These are phyloP conservation scores for Penicillium sp. DNA, from an alignment of 2,329 filamentous ascomycete species.

Conservation along the genomic window DNA sequence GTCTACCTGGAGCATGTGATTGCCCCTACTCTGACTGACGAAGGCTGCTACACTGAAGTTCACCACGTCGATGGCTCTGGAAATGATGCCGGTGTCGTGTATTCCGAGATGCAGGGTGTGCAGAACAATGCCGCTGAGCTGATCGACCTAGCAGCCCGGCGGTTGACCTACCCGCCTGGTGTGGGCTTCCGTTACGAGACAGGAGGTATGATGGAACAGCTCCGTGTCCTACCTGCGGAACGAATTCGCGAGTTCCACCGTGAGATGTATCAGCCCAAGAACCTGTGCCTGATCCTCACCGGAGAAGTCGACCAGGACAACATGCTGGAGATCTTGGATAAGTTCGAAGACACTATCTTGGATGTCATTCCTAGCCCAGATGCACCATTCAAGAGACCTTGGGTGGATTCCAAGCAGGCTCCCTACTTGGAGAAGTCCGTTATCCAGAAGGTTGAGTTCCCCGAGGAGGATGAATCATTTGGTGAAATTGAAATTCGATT, in stretches of 20 bases:
- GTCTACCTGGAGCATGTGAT: conserved; percentile 95
- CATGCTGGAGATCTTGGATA: conserved; percentile 75
- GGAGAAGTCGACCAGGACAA: conserved; percentile 83
- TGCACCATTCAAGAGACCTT: conserved; percentile 78
- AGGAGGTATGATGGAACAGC: conserved; percentile 91
- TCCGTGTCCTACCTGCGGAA: conserved; percentile 80
- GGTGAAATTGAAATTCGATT: conserved; percentile 85
- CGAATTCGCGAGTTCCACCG: conserved; percentile 92
- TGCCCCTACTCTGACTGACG: conserved; percentile 85
- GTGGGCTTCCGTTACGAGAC: conserved; percentile 96
- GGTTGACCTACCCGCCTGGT: conserved; percentile 80
- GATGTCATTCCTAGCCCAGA: conserved; percentile 74
- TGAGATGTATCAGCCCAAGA: conserved; percentile 97
- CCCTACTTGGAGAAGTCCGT: conserved; percentile 68
- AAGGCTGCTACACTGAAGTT: conserved; percentile 90
- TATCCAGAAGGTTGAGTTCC: conserved; percentile 80
- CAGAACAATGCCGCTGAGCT: conserved; percentile 81
- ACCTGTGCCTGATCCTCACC: conserved; percentile 86
- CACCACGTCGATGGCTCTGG: conserved; percentile 92
- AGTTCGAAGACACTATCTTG: conserved; percentile 83
- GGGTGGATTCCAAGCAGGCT: conserved; percentile 82
- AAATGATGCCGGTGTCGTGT: conserved; percentile 94
- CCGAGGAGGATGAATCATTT: conserved; percentile 91
- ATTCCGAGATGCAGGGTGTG: conserved; percentile 97
- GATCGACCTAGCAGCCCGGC: conserved; percentile 78